These are phyloP conservation scores for Diaporthe aspalathi DNA, from an alignment of 2,329 filamentous ascomycete genomes.

Conservation along the genomic window DNA sequence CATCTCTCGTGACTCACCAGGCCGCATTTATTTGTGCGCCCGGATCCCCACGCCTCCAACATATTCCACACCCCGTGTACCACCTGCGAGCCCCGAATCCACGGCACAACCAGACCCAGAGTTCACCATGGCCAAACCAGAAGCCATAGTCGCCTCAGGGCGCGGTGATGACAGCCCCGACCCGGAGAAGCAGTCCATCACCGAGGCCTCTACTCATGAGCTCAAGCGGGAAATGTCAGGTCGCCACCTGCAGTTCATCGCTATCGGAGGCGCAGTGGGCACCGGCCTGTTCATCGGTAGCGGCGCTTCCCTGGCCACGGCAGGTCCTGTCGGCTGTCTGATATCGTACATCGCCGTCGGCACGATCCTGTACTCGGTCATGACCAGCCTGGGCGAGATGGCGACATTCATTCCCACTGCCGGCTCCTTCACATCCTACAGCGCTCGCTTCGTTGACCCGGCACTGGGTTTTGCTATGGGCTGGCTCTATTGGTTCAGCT, in stretches of 20 bases:
- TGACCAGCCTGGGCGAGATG: constrained; percentile 78
- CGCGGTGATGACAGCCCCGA: constrained; percentile 36
- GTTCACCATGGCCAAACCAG: constrained; percentile 33
- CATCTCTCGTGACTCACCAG: constrained; percentile 28
- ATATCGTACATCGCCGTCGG: constrained; percentile 78
- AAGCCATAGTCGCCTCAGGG: constrained; percentile 30
- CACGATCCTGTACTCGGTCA: constrained; percentile 79
- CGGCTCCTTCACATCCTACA: constrained; percentile 83
- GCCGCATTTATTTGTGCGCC: not conserved
- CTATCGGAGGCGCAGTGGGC: constrained; percentile 73
- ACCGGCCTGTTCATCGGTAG: constrained; percentile 79
- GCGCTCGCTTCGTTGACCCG: constrained; percentile 78
- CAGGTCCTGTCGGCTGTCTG: constrained; percentile 74
- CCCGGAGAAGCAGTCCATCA: constrained; percentile 38
- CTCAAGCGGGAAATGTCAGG: constrained; percentile 40
- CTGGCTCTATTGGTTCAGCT: constrained; percentile 87
- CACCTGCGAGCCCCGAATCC: not conserved
- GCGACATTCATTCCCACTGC: constrained; percentile 81
- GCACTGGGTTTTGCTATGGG: constrained; percentile 82
- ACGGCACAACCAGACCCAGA: not conserved
- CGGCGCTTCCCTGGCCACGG: constrained; percentile 69
- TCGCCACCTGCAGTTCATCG: constrained; percentile 62
- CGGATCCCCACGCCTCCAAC: not conserved
- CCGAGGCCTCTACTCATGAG: constrained; percentile 35
- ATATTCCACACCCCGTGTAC: not conserved